Percentiles rank a stretch among this genome's conserved stretches.
Conservation (phyloP, 1,284 basidiomycete genomes). For the Leccinum fallax region DNA sequence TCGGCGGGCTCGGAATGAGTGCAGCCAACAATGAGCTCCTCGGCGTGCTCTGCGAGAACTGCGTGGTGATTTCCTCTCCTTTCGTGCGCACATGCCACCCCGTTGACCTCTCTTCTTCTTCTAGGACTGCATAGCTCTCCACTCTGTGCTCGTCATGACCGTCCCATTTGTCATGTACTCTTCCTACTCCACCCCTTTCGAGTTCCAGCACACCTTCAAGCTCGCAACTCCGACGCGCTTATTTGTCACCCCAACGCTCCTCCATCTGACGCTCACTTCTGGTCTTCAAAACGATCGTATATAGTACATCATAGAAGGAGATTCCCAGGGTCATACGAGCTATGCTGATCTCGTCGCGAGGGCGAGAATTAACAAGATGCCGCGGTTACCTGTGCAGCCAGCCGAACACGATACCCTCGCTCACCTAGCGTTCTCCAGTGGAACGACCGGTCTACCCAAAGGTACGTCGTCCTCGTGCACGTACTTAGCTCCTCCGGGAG, state of each 20-base stretch:
- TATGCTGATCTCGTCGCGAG: slow-evolving; percentile 50
- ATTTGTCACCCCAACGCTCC: slow-evolving; percentile 59
- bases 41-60: slow-evolving; percentile 70
- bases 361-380: slow-evolving; percentile 40
- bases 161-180: slow-evolving; percentile 67
- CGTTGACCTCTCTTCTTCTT: neutral
- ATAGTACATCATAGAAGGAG: slow-evolving; percentile 51
- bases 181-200: slow-evolving; percentile 64
- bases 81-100: neutral
- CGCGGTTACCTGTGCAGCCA: slow-evolving; percentile 45
- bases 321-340: slow-evolving; percentile 41
- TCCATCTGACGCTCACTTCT: slow-evolving; percentile 51
- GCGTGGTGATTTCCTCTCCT: slow-evolving; percentile 46
- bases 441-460: slow-evolving; percentile 76
- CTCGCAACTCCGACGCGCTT: slow-evolving; percentile 57
- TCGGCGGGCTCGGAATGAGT: slow-evolving; percentile 59
- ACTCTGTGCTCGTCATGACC: slow-evolving; percentile 56
- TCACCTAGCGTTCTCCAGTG: slow-evolving; percentile 76
- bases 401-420: slow-evolving; percentile 62
- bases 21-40: slow-evolving; percentile 54
- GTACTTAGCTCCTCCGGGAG: neutral
- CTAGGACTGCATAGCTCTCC: slow-evolving; percentile 67
- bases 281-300: slow-evolving; percentile 56
- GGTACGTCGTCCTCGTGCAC: slow-evolving; percentile 41
- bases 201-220: slow-evolving; percentile 59